Evolutionary conservation across 805 yeast species (phyloP).

Genomic region (Candida stauntonica): DNA sequence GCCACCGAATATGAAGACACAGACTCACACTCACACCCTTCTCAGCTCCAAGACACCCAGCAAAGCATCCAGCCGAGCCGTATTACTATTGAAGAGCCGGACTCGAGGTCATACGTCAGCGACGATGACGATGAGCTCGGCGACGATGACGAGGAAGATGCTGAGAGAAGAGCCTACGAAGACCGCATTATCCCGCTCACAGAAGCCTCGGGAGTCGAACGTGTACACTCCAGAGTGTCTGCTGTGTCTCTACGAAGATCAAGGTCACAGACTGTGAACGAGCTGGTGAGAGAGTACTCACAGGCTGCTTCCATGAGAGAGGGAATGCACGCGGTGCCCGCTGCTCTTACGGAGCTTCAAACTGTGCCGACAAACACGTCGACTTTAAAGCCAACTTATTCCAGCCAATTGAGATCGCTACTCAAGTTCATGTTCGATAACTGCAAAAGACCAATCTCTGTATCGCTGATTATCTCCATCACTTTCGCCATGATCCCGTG

Average conservation of each 20-base stretch:
- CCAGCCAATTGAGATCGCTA: conserved; percentile 1
- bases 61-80: background rate
- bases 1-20: too few species aligned
- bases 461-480: conserved; percentile 62
- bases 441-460: conserved; percentile 67
- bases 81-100: background rate
- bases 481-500: conserved; percentile 83
- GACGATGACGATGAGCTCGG: conserved; percentile 3
- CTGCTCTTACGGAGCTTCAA: conserved; percentile 20
- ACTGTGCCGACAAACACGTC: conserved; percentile 4
- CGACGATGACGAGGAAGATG: conserved; percentile 3
- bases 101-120: background rate
- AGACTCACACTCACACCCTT: too few species aligned
- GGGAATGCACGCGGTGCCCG: conserved; percentile 19
- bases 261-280: conserved; percentile 34
- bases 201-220: conserved; percentile 8
- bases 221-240: conserved; percentile 14
- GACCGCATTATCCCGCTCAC: conserved; percentile 10
- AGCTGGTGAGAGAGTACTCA: conserved; percentile 45
- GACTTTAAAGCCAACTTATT: background rate
- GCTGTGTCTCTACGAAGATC: conserved; percentile 13
- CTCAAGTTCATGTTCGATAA: conserved; percentile 41
- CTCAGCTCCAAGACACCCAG: background rate
- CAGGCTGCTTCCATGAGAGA: conserved; percentile 21
- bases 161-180: background rate